phyloP scores from a whole-genome alignment of 1,139 yeast genomes.

The Diutina sp. region DNA sequence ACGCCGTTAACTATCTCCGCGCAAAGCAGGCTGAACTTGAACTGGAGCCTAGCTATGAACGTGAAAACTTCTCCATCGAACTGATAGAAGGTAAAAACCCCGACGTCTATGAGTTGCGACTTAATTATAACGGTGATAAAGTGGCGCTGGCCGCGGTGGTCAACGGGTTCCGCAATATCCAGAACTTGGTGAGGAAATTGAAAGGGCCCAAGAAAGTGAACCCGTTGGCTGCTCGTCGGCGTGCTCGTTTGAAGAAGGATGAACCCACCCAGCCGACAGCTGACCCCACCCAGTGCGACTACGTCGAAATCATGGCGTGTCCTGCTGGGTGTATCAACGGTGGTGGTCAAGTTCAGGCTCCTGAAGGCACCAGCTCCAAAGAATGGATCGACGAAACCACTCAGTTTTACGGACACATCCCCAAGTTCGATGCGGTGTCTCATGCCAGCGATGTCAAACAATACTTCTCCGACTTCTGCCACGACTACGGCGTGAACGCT shows the following conservation, averaged over 20 bases:
- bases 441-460: background rate
- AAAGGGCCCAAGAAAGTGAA: constrained; percentile 30
- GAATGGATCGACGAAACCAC: constrained; percentile 28
- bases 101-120: constrained; percentile 61
- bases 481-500: background rate
- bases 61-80: constrained; percentile 12
- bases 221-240: constrained; percentile 29
- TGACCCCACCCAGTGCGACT: constrained; percentile 62
- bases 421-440: constrained; percentile 6
- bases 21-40: constrained; percentile 21
- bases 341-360: constrained; percentile 73
- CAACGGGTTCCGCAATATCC: constrained; percentile 90
- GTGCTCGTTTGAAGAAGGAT: constrained; percentile 16
- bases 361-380: constrained; percentile 21
- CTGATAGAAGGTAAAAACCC: constrained; percentile 52
- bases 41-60: constrained; percentile 9
- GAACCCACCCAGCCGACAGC: constrained; percentile 12
- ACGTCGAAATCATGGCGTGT: constrained; percentile 95
- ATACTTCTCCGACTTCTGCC: background rate
- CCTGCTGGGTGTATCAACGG: constrained; percentile 98
- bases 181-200: constrained; percentile 76
- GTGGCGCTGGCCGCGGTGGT: constrained; percentile 65
- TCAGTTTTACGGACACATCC: constrained; percentile 17
- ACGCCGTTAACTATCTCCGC: constrained; percentile 48
- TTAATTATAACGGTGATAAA: constrained; percentile 20